Base-by-base conservation (phyloP, 129 eudicot species). In the Flaveria ramosissima region DNA sequence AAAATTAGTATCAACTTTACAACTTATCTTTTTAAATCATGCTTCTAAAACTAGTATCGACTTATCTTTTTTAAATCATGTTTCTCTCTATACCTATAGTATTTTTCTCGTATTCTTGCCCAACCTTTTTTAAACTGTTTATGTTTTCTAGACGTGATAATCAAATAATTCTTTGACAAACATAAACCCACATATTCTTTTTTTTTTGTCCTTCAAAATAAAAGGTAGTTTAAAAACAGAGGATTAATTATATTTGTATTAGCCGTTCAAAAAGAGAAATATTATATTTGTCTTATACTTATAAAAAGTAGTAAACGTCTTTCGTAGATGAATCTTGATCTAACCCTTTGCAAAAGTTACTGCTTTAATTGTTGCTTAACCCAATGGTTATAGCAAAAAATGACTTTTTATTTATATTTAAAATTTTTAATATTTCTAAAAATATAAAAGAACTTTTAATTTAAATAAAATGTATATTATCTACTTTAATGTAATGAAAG, bases 351-450 rank as follows among this genome's bases (percentile, higher is more conserved):
- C 51, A 60, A 67, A 77, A 68, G 68, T 68, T 67, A 9, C 9
- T 68, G 52, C 75, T 53, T 77, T 77, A 41, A 39, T 77, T 72
- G 21, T 77, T 77, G 47, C 81, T 77, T 77, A 67, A 77, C 61
- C 26, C 68, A 67, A 55, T 77, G 74, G 81, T 68, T 32, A 55
- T 77, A 39, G 55, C 11, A 36, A 51, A 39, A 32, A 21, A 8
- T 1, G 3, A 41, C 14, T 59, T 43, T 21, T 41, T 9, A 6
- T 74, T 24, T 10, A 11, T 9, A n/a, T 20, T 32, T 32, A 50
- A n/a, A 2, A 17, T 7, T 11, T 69, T 46, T 47, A 15, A 7
- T 65, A 36, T 30, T n/a, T 14, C 6, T 3, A 48, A 48, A 48
- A 11, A 48, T 14, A 14, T 0, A 14, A 11, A 48, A 48, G 16